Evolutionary conservation across 2,329 filamentous ascomycete species (phyloP), one percentile per base, ranked within the genome.

Genomic region (Sporothrix humicola): DNA sequence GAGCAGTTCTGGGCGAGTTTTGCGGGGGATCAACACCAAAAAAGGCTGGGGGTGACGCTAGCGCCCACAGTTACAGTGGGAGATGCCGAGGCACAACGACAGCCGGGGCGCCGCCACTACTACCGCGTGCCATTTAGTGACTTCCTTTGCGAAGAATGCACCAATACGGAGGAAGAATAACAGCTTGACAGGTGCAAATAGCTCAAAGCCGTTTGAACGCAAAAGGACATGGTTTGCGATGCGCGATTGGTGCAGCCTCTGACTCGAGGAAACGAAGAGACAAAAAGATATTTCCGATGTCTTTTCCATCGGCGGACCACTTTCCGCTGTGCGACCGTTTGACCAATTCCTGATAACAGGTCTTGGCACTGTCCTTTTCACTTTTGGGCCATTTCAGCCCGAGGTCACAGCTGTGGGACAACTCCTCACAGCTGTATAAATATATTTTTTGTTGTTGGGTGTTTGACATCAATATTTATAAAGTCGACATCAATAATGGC

Each of bases 71-170:
- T 20, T 50, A 44, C 31, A 7, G 52, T 23, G 20, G 20, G 17
- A 58, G n/a, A 59, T 70, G 68, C 68, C 68, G 68, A 70, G 68
- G 68, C 68, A 59, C 68, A 46, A 70, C 20, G 13, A 59, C 56
- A 59, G 56, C 42, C 37, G 61, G 42, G 31, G 31, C 31, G 23
- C 31, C 5, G 31, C 31, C 31, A 37, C 31, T 37, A 37, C 31
- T 7, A 37, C 31, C 31, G 31, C 31, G 31, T 37, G 31, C 5
- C 4, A 37, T 37, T 37, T 37, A 37, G 31, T 37, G 31, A 37
- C 31, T 26, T 26, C 23, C 23, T 26, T 26, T 26, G 23, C 23
- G 23, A 26, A 26, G 23, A 26, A 26, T 26, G 23, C 23, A 26
- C 23, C 31, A 37, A 37, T 37, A 37, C 31, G 31, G 31, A 37